Conservation (phyloP, 2,329 filamentous ascomycete species). For the Verticillium zaregamsianum region DNA sequence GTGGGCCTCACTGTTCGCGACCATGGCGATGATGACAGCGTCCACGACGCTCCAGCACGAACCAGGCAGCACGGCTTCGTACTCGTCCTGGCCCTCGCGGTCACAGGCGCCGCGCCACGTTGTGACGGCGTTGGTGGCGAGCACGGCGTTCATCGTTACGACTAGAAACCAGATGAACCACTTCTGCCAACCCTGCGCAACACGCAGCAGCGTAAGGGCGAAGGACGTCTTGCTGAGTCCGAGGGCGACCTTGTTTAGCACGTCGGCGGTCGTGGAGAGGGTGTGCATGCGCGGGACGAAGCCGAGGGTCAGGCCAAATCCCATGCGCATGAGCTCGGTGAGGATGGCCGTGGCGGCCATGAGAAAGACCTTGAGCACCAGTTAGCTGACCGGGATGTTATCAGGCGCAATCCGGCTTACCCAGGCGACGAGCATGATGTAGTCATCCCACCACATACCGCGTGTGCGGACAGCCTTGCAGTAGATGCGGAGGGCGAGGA, state of each 20-base stretch:
- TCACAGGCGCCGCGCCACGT: slow-evolving; percentile 5
- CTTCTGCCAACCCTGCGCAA: slow-evolving; percentile 14
- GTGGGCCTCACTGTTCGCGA: slow-evolving; percentile 1
- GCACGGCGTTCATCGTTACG: slow-evolving; percentile 13
- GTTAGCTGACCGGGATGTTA: not conserved
- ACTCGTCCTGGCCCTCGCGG: not conserved
- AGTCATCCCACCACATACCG: slow-evolving; percentile 18
- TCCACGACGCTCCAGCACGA: slow-evolving; percentile 4
- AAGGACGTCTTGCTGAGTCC: slow-evolving; percentile 23
- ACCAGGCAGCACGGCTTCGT: slow-evolving; percentile 1
- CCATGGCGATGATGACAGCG: slow-evolving; percentile 4
- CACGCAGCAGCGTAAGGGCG: slow-evolving; percentile 22
- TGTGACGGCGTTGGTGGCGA: slow-evolving; percentile 2
- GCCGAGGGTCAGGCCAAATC: slow-evolving; percentile 5
- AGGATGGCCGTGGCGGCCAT: slow-evolving; percentile 3
- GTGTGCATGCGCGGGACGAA: slow-evolving; percentile 5
- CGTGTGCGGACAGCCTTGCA: slow-evolving; percentile 13
- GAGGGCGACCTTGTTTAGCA: slow-evolving; percentile 5
- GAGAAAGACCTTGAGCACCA: slow-evolving; percentile 3
- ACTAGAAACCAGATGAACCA: slow-evolving; percentile 20
- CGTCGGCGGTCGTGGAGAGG: slow-evolving; percentile 4
- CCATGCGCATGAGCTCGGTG: slow-evolving; percentile 9
- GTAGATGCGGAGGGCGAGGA: slow-evolving; percentile 15
- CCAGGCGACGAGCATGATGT: slow-evolving; percentile 15
- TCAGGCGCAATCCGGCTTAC: not conserved